Conservation (phyloP, 495 filamentous ascomycete species). For the Hypomontagnella submonticulosa region DNA sequence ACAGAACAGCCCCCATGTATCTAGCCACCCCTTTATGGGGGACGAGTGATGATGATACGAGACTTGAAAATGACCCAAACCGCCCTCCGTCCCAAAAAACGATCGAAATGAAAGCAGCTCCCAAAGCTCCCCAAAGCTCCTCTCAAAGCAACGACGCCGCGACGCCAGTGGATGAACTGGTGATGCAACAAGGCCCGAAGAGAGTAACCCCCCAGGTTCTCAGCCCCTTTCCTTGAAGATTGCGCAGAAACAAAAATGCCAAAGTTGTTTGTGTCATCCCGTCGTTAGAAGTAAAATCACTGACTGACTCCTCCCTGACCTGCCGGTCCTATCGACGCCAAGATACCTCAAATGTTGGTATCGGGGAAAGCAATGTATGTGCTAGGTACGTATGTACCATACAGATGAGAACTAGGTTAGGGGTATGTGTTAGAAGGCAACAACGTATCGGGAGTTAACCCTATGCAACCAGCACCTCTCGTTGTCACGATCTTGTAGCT, state of each 20-base stretch:
- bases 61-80: background rate
- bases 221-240: slow-evolving; percentile 3
- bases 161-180: slow-evolving; percentile 34
- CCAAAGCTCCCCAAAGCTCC: slow-evolving; percentile 6
- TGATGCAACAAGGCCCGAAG: slow-evolving; percentile 26
- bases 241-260: slow-evolving; percentile 7
- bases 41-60: background rate
- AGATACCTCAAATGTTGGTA: slow-evolving; percentile 1
- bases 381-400: slow-evolving; percentile 7
- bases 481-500: background rate
- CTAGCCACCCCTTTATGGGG: background rate
- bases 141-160: slow-evolving; percentile 30
- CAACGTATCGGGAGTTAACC: background rate
- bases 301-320: background rate
- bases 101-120: slow-evolving; percentile 13
- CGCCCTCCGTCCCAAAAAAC: slow-evolving; percentile 11
- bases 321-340: background rate
- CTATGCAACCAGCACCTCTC: background rate
- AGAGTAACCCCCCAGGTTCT: slow-evolving; percentile 14
- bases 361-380: slow-evolving; percentile 9
- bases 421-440: background rate
- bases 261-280: slow-evolving; percentile 29
- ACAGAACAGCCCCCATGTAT: slow-evolving; percentile 7
- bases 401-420: background rate
- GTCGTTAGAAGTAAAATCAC: slow-evolving; percentile 35